phyloP scores from a whole-genome alignment of 1,284 basidiomycete genomes.

The Butyriboletus appendiculatus region DNA sequence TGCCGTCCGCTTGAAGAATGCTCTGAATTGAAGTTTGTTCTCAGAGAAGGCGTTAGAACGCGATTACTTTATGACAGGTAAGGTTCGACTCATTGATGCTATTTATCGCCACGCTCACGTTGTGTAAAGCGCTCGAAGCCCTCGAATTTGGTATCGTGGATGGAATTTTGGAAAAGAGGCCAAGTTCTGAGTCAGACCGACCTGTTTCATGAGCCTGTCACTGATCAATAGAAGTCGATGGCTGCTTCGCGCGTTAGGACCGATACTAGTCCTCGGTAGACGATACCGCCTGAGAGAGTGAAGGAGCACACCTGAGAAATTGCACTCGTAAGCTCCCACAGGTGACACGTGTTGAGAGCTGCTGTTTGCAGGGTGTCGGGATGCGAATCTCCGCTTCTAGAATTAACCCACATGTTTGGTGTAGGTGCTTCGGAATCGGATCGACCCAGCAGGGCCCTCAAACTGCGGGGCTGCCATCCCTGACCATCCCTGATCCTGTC shows the following conservation, averaged over 20 bases:
- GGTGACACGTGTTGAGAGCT: constrained; percentile 26
- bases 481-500: not conserved
- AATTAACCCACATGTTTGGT: constrained; percentile 20
- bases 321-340: constrained; percentile 21
- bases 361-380: constrained; percentile 20
- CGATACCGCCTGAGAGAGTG: constrained; percentile 16
- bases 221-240: constrained; percentile 11
- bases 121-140: constrained; percentile 72
- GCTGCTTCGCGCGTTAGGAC: constrained; percentile 6
- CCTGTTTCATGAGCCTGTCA: constrained; percentile 25
- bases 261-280: constrained; percentile 2
- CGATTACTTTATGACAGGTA: constrained; percentile 93
- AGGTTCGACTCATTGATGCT: constrained; percentile 27
- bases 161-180: constrained; percentile 78
- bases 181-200: constrained; percentile 41
- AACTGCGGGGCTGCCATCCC: constrained; percentile 33
- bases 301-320: constrained; percentile 13
- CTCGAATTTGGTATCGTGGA: constrained; percentile 91
- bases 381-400: constrained; percentile 29
- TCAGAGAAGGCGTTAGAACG: constrained; percentile 85
- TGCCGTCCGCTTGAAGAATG: constrained; percentile 8
- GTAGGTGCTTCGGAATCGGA: constrained; percentile 25
- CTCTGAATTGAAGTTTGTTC: constrained; percentile 21
- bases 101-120: constrained; percentile 22
- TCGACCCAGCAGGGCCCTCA: constrained; percentile 29